Evolutionary conservation across 768 basidiomycete species (phyloP).

Genomic region (Lactarius pseudohatsudake): DNA sequence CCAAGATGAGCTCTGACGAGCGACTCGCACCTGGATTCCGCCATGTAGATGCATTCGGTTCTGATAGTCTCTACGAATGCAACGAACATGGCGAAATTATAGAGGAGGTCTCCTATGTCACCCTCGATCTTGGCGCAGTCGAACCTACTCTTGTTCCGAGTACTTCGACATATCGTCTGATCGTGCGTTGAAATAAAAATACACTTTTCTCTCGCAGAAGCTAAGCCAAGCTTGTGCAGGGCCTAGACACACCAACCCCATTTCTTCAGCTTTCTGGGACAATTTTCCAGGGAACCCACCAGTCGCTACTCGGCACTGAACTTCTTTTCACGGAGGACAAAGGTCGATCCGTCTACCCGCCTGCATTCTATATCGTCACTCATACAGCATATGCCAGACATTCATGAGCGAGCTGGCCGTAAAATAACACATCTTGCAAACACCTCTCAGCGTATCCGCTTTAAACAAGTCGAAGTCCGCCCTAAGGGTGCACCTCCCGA

Average conservation of each 20-base stretch:
- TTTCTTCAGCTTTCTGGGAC: slow-evolving; percentile 77
- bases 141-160: slow-evolving; percentile 77
- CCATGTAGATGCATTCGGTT: slow-evolving; percentile 66
- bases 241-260: slow-evolving; percentile 74
- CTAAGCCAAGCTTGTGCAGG: slow-evolving; percentile 38
- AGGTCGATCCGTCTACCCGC: slow-evolving; percentile 38
- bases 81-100: slow-evolving; percentile 39
- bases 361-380: neutral
- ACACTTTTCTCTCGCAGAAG: neutral
- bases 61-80: slow-evolving; percentile 64
- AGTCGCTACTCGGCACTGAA: slow-evolving; percentile 70
- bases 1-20: slow-evolving; percentile 12
- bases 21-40: slow-evolving; percentile 57
- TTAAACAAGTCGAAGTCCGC: slow-evolving; percentile 65
- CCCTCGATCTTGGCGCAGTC: slow-evolving; percentile 67
- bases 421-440: slow-evolving; percentile 56
- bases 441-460: slow-evolving; percentile 68
- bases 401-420: slow-evolving; percentile 49
- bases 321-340: slow-evolving; percentile 71
- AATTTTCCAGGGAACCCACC: slow-evolving; percentile 67
- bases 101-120: slow-evolving; percentile 65
- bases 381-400: slow-evolving; percentile 37
- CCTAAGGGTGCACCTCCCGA: slow-evolving; percentile 36
- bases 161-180: slow-evolving; percentile 66
- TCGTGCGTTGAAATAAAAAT: slow-evolving; percentile 48